Evolutionary conservation across 208 protist genomes (phyloP), one percentile per base, ranked within the genome.

Genomic region (Herpetomonas muscarum): DNA sequence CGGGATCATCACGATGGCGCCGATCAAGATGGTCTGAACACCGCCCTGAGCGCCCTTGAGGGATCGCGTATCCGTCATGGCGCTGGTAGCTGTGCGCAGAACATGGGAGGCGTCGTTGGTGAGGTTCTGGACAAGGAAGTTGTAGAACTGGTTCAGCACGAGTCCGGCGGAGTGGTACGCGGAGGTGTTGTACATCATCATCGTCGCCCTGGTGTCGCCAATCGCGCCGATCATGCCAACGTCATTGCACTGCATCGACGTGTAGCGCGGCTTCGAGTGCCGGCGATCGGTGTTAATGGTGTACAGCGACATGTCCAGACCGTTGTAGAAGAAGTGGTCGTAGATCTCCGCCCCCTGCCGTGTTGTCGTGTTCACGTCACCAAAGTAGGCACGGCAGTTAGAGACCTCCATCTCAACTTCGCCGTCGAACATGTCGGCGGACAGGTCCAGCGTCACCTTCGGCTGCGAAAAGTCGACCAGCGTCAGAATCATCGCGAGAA

Each of bases 401-500:
- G 52, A 52, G 12, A 62, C 32, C 13, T 57, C 42, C 25, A 67
- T 37, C 44, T 61, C 47, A 3, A 66, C 17, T n/a, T 32, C 39
- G 12, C 41, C 37, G 19, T 54, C 48, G 49, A 55, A 67, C 48
- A 62, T 52, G 54, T 26, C 21, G 31, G 29, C 30, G 6, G 59
- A 28, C 19, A 60, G 29, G 34, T 32, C 47, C 12, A 60, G 47
- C 7, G 34, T 30, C 36, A 32, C 48, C 13, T 34, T 15, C 6
- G 25, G 25, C 1, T 61, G 30, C 9, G 22, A 25, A 24, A 61
- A 47, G 6, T 67, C 49, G 1, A 85, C 55, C 29, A 57, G 53
- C 29, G 64, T 66, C 46, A 85, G 53, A 42, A 78, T 24, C 63
- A 85, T 57, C 9, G 73, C 73, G 24, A 81, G 24, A 19, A 79